Conservation (phyloP, 768 basidiomycete genomes). For the Lyophyllum semitale region DNA sequence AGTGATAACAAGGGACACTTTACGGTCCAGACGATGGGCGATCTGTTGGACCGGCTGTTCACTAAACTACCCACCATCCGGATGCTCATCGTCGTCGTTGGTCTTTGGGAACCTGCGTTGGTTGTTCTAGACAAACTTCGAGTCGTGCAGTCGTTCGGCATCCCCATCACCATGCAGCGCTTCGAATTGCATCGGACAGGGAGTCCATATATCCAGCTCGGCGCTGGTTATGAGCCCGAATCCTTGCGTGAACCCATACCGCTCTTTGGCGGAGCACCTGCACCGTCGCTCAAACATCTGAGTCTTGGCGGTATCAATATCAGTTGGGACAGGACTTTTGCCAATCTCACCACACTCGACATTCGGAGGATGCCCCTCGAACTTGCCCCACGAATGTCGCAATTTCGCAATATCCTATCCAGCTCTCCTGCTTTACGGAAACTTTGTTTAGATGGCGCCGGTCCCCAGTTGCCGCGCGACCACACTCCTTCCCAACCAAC, state of each 20-base stretch:
- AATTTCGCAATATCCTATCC: conserved; percentile 55
- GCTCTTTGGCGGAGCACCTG: conserved; percentile 52
- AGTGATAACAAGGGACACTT: conserved; percentile 37
- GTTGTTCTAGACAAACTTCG: conserved; percentile 52
- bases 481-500: conserved; percentile 29
- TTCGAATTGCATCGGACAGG: conserved; percentile 68
- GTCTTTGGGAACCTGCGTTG: conserved; percentile 55
- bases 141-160: conserved; percentile 29
- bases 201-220: conserved; percentile 45
- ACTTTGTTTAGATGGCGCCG: conserved; percentile 64
- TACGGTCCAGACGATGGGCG: conserved; percentile 42
- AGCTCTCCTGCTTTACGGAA: conserved; percentile 52
- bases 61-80: conserved; percentile 58
- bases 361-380: conserved; percentile 61
- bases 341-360: conserved; percentile 65
- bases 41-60: conserved; percentile 52
- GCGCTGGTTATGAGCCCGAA: conserved; percentile 37
- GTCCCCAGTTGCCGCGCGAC: conserved; percentile 42
- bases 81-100: conserved; percentile 57
- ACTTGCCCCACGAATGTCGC: conserved; percentile 46
- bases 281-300: conserved; percentile 50
- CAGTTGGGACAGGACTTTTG: conserved; percentile 52
- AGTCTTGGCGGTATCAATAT: conserved; percentile 61
- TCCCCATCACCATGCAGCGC: conserved; percentile 51
- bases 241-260: conserved; percentile 33